phyloP scores from a whole-genome alignment of 805 yeast species.

The Starmerella bombicola region DNA sequence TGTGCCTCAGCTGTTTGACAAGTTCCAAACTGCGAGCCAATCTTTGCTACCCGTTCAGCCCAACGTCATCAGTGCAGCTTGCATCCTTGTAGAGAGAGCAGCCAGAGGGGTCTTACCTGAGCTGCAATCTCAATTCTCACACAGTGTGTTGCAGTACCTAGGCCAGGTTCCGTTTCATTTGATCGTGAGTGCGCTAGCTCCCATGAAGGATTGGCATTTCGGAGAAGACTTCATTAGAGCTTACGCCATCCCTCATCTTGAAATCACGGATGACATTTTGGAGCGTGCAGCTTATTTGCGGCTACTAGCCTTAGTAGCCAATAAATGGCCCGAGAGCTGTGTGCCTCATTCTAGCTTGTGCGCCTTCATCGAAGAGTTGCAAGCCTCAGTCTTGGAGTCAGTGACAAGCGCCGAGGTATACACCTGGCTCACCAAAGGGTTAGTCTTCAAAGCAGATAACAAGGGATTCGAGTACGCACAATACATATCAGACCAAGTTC shows the following conservation, averaged over 20 bases:
- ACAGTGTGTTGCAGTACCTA: conserved; percentile 1
- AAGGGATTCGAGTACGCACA: conserved; percentile 29
- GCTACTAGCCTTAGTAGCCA: conserved; percentile 41
- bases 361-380: conserved; percentile 19
- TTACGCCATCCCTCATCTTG: conserved; percentile 35
- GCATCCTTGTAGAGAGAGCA: conserved; percentile 21
- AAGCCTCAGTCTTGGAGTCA: neutral
- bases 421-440: conserved; percentile 64
- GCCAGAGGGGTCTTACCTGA: conserved; percentile 19
- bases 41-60: neutral
- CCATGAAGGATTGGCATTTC: conserved; percentile 12
- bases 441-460: conserved; percentile 45
- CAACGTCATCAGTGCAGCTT: conserved; percentile 14
- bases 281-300: conserved; percentile 47
- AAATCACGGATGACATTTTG: conserved; percentile 19
- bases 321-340: conserved; percentile 37
- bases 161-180: conserved; percentile 9
- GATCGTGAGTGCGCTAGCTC: conserved; percentile 11
- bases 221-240: conserved; percentile 31
- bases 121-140: conserved; percentile 14
- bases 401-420: conserved; percentile 34
- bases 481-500: conserved; percentile 30
- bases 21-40: neutral
- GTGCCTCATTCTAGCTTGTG: neutral
- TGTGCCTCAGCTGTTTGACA: conserved; percentile 2